Conservation (phyloP, 768 basidiomycete genomes). For the Fomitopsis serialis region DNA sequence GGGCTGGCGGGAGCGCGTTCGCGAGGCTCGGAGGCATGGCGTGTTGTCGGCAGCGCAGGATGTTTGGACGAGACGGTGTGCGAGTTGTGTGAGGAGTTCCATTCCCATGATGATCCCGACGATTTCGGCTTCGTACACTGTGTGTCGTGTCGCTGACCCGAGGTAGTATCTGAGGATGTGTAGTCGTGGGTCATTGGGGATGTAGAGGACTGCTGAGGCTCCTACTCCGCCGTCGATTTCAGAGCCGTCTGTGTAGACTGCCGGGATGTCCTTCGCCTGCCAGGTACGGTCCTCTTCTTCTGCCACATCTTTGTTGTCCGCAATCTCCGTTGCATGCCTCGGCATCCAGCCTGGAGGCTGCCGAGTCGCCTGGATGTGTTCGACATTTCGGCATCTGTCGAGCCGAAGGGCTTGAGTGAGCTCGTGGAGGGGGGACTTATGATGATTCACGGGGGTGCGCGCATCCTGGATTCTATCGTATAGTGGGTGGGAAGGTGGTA, state of each 20-base stretch:
- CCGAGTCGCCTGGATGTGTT: constrained; percentile 13
- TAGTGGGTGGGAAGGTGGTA: constrained; percentile 16
- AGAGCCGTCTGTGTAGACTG: constrained; percentile 26
- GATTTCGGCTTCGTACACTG: constrained; percentile 26
- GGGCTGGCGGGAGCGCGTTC: background rate
- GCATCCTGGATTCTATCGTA: constrained; percentile 2
- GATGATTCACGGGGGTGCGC: constrained; percentile 4
- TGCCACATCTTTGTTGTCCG: background rate
- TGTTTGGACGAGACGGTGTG: background rate
- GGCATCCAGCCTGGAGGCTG: constrained; percentile 7
- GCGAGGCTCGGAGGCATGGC: constrained; percentile 1
- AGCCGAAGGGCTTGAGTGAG: constrained; percentile 16
- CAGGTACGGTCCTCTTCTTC: background rate
- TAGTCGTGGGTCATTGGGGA: background rate
- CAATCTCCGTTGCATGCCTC: background rate
- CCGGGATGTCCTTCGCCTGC: background rate
- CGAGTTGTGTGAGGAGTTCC: constrained; percentile 19
- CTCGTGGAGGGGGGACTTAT: constrained; percentile 18
- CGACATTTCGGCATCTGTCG: too few relatives aligned
- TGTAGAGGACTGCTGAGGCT: constrained; percentile 23
- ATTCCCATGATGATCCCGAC: constrained; percentile 21
- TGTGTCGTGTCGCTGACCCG: constrained; percentile 18
- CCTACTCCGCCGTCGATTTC: constrained; percentile 21
- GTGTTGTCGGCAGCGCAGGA: constrained; percentile 11
- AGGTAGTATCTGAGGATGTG: constrained; percentile 14